Conservation (phyloP, 78 protist genomes). For the Dictyostelium intermedium region DNA sequence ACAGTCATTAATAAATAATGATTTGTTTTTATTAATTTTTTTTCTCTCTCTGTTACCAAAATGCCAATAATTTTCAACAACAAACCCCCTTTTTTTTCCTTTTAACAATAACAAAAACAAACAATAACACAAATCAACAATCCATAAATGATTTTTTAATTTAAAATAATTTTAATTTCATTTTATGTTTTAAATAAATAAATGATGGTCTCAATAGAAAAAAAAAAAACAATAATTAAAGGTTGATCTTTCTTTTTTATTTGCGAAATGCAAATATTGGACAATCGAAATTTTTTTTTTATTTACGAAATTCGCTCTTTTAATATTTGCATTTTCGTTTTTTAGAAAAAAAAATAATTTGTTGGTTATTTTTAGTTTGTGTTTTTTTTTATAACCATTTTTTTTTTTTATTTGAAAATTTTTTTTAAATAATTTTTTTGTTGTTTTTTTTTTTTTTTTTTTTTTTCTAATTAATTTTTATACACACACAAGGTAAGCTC, state of each 20-base stretch:
- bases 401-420: neutral
- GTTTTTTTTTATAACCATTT: neutral
- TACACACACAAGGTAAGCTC: neutral
- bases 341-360: too few species aligned
- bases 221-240: neutral
- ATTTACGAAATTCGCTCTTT: too few species aligned
- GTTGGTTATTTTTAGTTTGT: too few species aligned
- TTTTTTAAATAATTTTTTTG: neutral
- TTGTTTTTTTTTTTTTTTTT: neutral
- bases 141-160: neutral
- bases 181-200: neutral
- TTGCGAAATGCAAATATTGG: too few species aligned
- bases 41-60: neutral
- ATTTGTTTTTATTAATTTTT: neutral
- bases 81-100: neutral
- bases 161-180: neutral
- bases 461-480: neutral
- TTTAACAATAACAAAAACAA: neutral
- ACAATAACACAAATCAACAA: neutral
- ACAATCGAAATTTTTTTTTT: too few species aligned
- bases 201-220: neutral
- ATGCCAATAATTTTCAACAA: neutral
- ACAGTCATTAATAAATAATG: neutral
- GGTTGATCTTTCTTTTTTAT: neutral
- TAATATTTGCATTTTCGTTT: too few species aligned